Percentiles rank a stretch among this genome's conserved stretches.
Conservation (phyloP, 2,329 filamentous ascomycete species). For the Fusarium scirpi region DNA sequence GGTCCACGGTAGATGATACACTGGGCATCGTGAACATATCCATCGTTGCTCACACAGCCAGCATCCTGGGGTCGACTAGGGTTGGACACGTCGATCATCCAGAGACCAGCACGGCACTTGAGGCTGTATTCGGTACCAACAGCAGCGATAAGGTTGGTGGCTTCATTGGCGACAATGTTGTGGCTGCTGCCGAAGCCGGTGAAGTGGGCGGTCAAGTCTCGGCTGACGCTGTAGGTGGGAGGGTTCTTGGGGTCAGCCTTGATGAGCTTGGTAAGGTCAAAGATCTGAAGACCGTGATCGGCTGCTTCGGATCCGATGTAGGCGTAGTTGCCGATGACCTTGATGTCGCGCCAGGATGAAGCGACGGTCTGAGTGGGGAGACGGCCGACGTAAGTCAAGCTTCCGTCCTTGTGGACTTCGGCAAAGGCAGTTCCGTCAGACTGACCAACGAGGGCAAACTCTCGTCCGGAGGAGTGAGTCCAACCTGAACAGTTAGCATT, state of each 20-base stretch:
- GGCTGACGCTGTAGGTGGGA: slow-evolving; percentile 3
- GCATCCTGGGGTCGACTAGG: slow-evolving; percentile 4
- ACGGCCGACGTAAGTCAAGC: slow-evolving; percentile 41
- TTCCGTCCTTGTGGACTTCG: neutral
- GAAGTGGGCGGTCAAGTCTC: slow-evolving; percentile 3
- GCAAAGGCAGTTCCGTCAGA: slow-evolving; percentile 15
- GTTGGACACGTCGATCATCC: slow-evolving; percentile 19
- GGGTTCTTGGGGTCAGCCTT: slow-evolving; percentile 25
- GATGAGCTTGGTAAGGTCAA: slow-evolving; percentile 69
- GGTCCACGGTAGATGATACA: slow-evolving; percentile 14
- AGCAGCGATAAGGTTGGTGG: neutral
- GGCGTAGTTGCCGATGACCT: slow-evolving; percentile 52
- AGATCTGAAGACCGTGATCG: slow-evolving; percentile 70
- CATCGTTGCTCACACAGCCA: slow-evolving; percentile 1
- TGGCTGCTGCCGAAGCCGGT: slow-evolving; percentile 14
- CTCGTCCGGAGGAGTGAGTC: slow-evolving; percentile 13
- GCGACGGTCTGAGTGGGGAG: slow-evolving; percentile 56
- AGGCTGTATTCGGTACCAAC: slow-evolving; percentile 6
- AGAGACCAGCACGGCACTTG: slow-evolving; percentile 13
- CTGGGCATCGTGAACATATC: slow-evolving; percentile 15
- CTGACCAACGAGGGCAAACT: slow-evolving; percentile 16
- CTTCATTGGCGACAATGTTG: slow-evolving; percentile 19
- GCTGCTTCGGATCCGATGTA: slow-evolving; percentile 58
- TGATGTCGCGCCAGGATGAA: slow-evolving; percentile 57
- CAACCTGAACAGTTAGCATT: slow-evolving; percentile 6